Conservation (phyloP, 2,329 filamentous ascomycete genomes). For the Leptodontidium sp. region DNA sequence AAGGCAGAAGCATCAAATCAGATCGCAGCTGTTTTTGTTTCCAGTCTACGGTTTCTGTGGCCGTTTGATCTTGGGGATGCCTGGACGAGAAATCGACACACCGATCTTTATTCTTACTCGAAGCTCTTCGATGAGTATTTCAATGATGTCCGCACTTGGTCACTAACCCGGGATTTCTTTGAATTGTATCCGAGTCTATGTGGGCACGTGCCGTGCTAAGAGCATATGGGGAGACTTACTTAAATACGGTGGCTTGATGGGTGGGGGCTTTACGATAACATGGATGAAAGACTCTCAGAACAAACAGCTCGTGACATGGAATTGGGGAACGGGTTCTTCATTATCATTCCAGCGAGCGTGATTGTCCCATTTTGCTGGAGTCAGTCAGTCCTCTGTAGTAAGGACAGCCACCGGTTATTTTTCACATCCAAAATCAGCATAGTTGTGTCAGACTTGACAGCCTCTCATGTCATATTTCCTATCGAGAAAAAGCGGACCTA, state of each 20-base stretch:
- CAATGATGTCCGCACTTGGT: background rate
- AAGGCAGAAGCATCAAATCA: background rate
- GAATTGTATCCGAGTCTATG: slow-evolving; percentile 1
- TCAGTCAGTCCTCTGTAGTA: background rate
- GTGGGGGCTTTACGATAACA: slow-evolving; percentile 2
- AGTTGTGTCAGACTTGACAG: background rate
- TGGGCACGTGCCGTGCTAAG: background rate
- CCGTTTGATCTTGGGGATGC: slow-evolving; percentile 2
- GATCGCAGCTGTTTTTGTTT: slow-evolving; percentile 3
- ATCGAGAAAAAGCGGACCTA: background rate
- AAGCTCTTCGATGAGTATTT: slow-evolving; percentile 1
- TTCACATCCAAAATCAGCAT: background rate
- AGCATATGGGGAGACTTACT: background rate
- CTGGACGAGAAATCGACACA: background rate
- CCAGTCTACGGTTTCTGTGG: background rate
- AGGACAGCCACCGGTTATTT: background rate
- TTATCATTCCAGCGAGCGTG: background rate
- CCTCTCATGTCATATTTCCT: background rate
- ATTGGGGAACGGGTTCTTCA: background rate
- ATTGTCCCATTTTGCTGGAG: background rate
- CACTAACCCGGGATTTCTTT: background rate
- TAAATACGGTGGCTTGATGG: background rate
- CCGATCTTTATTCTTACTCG: background rate
- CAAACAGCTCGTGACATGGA: background rate
- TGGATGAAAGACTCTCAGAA: background rate